Percentiles rank a stretch among this genome's conserved stretches.
Evolutionary conservation across 2,329 filamentous ascomycete species (phyloP).

Genomic region (Fusarium nygamai): DNA sequence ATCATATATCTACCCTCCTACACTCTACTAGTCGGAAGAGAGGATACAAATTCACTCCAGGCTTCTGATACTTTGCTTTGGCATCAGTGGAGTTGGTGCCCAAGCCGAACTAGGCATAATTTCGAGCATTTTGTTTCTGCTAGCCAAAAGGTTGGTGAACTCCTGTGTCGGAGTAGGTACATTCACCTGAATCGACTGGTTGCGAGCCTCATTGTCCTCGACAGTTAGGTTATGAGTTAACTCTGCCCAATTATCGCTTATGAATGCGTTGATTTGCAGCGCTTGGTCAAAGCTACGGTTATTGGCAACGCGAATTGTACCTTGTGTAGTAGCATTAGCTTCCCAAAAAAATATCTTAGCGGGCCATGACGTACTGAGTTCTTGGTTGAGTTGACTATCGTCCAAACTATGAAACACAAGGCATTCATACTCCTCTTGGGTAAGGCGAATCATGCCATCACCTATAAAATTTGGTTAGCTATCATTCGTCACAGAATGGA

Average conservation of each 20-base stretch:
- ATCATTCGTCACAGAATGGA: no score
- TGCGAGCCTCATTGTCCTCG: background rate
- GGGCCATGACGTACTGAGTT: background rate
- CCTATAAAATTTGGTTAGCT: background rate
- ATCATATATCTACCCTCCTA: no score
- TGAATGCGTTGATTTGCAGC: background rate
- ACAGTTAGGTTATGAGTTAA: background rate
- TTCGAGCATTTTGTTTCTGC: background rate
- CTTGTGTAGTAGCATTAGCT: background rate
- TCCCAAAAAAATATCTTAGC: background rate
- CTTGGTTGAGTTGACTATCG: background rate
- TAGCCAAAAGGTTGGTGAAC: background rate
- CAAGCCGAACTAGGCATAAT: background rate
- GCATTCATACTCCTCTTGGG: slow-evolving; percentile 1
- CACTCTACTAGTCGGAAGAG: background rate
- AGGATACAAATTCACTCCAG: background rate
- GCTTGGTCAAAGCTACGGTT: background rate
- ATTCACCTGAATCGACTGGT: slow-evolving; percentile 2
- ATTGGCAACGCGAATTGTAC: background rate
- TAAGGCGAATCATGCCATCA: slow-evolving; percentile 1
- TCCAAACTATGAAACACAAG: background rate
- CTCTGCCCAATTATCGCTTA: background rate
- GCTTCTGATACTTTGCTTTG: background rate
- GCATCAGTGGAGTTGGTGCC: background rate
- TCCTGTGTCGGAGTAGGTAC: background rate